Percentiles rank a stretch among this genome's conserved stretches.
phyloP scores from a whole-genome alignment of 805 yeast genomes.

The Metschnikowia picachoensis region DNA sequence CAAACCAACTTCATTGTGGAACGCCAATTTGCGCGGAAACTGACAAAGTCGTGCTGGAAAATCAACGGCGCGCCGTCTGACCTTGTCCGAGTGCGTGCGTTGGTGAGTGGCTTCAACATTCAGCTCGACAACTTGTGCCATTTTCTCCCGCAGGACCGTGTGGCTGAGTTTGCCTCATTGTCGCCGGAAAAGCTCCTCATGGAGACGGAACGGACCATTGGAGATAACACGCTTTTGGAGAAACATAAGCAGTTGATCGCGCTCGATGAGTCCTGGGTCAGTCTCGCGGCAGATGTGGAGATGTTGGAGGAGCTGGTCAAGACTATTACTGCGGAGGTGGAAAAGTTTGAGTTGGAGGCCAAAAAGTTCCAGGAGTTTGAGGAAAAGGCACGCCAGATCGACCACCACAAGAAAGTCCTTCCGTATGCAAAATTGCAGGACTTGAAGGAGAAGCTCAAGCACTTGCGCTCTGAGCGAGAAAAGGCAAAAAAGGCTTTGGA shows the following conservation, averaged over 20 bases:
- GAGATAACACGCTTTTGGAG: constrained; percentile 50
- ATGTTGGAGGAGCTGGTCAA: constrained; percentile 28
- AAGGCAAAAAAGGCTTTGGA: constrained; percentile 31
- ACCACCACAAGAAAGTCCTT: constrained; percentile 34
- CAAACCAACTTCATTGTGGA: constrained; percentile 36
- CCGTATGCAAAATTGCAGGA: constrained; percentile 42
- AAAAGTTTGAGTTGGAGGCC: constrained; percentile 43
- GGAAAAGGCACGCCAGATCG: constrained; percentile 38
- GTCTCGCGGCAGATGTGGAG: constrained; percentile 23
- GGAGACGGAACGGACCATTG: constrained; percentile 81
- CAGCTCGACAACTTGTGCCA: constrained; percentile 92
- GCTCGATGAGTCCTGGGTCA: constrained; percentile 41
- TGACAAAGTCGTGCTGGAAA: constrained; percentile 47
- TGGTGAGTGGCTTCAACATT: constrained; percentile 54
- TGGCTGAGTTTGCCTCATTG: constrained; percentile 83
- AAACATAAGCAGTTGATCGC: constrained; percentile 55
- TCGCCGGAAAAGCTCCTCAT: constrained; percentile 68
- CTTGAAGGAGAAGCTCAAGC: constrained; percentile 29
- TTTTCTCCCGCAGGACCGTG: constrained; percentile 92
- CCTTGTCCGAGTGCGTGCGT: constrained; percentile 44
- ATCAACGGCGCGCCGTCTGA: constrained; percentile 39
- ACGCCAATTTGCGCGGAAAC: constrained; percentile 42
- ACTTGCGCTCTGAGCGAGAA: constrained; percentile 33
- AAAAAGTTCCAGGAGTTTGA: constrained; percentile 44
- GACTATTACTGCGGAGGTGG: constrained; percentile 34